Conservation (phyloP, 148 eudicot genomes). For the Chenopodium berlandieri region DNA sequence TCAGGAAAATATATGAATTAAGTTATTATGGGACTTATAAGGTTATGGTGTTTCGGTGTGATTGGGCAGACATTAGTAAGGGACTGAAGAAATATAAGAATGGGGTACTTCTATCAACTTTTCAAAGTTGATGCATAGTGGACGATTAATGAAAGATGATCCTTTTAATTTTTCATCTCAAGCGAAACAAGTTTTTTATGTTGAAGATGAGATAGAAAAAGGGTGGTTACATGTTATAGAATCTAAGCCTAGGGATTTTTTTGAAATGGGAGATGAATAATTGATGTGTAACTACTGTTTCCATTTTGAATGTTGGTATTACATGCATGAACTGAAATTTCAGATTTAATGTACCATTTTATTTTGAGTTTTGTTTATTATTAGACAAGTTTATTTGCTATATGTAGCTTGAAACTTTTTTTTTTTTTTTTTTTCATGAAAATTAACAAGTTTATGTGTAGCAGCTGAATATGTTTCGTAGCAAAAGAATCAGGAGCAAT, state of each 20-base stretch:
- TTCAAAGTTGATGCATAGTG: not conserved
- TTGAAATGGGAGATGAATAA: no score
- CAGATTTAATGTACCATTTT: no score
- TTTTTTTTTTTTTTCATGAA: no score
- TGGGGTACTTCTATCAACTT: constrained; percentile 17
- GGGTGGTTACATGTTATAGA: not conserved
- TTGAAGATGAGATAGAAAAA: not conserved
- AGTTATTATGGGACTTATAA: constrained; percentile 13
- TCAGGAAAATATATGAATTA: constrained; percentile 12
- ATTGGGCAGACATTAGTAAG: constrained; percentile 13
- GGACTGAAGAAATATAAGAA: not conserved
- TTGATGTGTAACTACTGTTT: no score
- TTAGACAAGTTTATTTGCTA: no score
- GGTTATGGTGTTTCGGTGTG: constrained; percentile 15
- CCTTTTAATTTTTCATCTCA: constrained; percentile 4
- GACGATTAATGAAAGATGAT: constrained; percentile 8
- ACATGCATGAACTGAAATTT: no score
- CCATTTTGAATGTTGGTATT: no score
- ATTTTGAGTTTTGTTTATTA: no score
- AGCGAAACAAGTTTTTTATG: not conserved
- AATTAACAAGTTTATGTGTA: no score
- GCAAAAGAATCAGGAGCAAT: no score
- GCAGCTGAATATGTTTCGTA: no score
- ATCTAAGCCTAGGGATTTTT: not conserved
- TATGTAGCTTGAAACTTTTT: no score